phyloP scores from a whole-genome alignment of 106 monocot species.

The Platanthera zijinensis region DNA sequence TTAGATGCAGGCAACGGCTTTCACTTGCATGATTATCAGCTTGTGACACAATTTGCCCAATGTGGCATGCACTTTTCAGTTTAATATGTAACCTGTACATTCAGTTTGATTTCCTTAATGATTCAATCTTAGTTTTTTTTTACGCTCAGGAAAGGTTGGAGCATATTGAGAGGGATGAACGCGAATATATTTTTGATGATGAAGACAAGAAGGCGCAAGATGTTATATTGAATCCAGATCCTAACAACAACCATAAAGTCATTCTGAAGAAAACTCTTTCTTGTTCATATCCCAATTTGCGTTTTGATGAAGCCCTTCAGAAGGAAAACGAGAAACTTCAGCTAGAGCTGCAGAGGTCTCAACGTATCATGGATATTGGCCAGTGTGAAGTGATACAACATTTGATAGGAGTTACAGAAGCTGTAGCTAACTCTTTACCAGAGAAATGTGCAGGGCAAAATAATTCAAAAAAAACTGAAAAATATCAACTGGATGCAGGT shows the following conservation, averaged over 20 bases:
- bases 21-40: no score
- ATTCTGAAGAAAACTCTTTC: constrained; percentile 76
- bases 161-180: constrained; percentile 64
- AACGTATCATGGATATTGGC: constrained; percentile 54
- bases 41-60: no score
- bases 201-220: constrained; percentile 72
- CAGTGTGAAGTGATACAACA: constrained; percentile 84
- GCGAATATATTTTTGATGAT: constrained; percentile 82
- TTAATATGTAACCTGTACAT: neutral
- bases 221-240: constrained; percentile 46
- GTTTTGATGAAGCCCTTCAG: constrained; percentile 62
- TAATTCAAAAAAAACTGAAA: constrained; percentile 29
- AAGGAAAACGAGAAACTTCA: constrained; percentile 84
- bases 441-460: constrained; percentile 27
- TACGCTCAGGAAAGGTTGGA: constrained; percentile 51
- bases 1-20: no score
- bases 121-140: neutral
- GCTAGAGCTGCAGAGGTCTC: constrained; percentile 75
- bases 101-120: neutral
- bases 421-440: constrained; percentile 36
- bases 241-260: constrained; percentile 26
- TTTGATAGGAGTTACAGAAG: constrained; percentile 70
- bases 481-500: constrained; percentile 16
- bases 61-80: no score
- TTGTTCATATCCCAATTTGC: constrained; percentile 70